Percentiles rank a stretch among this genome's conserved stretches.
phyloP scores from a whole-genome alignment of 768 basidiomycete species.

The Termitomyces sp. region DNA sequence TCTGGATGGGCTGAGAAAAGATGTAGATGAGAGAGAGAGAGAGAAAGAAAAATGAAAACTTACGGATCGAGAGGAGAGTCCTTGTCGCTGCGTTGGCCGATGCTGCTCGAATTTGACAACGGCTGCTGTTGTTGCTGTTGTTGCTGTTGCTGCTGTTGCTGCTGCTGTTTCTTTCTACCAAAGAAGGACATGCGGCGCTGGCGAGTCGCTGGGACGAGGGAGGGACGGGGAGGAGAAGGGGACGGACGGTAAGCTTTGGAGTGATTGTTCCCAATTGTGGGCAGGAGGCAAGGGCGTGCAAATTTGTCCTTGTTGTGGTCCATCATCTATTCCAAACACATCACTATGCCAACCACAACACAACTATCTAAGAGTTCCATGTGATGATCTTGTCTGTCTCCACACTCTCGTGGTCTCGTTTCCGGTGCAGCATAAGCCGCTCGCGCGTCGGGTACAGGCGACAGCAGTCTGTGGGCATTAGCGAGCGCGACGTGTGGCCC shows the following conservation, averaged over 20 bases:
- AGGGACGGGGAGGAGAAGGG: slow-evolving; percentile 16
- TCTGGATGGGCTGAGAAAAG: not conserved
- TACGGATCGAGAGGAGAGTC: slow-evolving; percentile 23
- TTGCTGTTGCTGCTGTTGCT: slow-evolving; percentile 4
- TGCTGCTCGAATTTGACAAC: slow-evolving; percentile 28
- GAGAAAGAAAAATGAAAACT: slow-evolving; percentile 16
- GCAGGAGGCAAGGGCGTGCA: not conserved
- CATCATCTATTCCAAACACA: not conserved
- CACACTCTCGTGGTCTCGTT: slow-evolving; percentile 61
- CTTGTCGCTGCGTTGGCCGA: slow-evolving; percentile 9
- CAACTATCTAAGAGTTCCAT: too few relatives aligned
- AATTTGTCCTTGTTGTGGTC: slow-evolving; percentile 6
- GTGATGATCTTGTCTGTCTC: slow-evolving; percentile 55
- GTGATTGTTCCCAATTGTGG: slow-evolving; percentile 18
- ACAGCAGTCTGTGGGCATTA: slow-evolving; percentile 52
- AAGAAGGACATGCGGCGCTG: slow-evolving; percentile 90
- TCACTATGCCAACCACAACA: too few relatives aligned
- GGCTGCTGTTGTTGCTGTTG: slow-evolving; percentile 44
- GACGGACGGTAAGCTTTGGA: slow-evolving; percentile 9
- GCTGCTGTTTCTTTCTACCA: slow-evolving; percentile 72
- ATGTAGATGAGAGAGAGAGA: not conserved
- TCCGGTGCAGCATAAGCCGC: slow-evolving; percentile 63
- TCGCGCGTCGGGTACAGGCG: slow-evolving; percentile 70
- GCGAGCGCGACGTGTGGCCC: too few relatives aligned
- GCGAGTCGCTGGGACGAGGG: not conserved